These are phyloP conservation scores for Rhizopogon sp. DNA, from an alignment of 768 basidiomycete genomes.

Conservation along the genomic window DNA sequence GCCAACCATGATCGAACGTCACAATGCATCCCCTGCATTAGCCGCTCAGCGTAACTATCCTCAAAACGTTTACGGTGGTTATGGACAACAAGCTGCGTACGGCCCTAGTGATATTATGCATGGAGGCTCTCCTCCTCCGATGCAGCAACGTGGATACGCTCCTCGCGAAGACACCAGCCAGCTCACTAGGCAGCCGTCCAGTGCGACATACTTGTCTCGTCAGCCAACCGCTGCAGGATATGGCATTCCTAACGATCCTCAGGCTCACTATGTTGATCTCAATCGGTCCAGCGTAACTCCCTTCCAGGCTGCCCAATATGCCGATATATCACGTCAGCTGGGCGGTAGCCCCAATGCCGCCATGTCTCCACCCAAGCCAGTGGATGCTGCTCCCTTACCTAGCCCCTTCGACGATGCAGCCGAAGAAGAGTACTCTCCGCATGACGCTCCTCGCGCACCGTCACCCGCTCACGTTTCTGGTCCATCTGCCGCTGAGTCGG, in stretches of 20 bases:
- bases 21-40: slow-evolving; percentile 27
- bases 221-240: slow-evolving; percentile 12
- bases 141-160: slow-evolving; percentile 19
- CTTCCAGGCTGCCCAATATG: slow-evolving; percentile 72
- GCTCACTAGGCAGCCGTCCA: slow-evolving; percentile 18
- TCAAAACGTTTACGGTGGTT: slow-evolving; percentile 23
- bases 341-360: slow-evolving; percentile 26
- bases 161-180: slow-evolving; percentile 23
- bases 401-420: slow-evolving; percentile 23
- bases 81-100: slow-evolving; percentile 17
- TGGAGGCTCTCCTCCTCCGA: slow-evolving; percentile 7
- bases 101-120: slow-evolving; percentile 10
- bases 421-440: not conserved
- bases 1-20: slow-evolving; percentile 60
- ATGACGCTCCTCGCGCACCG: slow-evolving; percentile 20
- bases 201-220: slow-evolving; percentile 15
- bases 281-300: slow-evolving; percentile 67
- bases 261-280: slow-evolving; percentile 57
- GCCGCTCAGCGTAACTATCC: slow-evolving; percentile 11
- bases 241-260: slow-evolving; percentile 12
- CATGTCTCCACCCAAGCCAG: slow-evolving; percentile 15
- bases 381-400: slow-evolving; percentile 20
- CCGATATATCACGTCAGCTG: slow-evolving; percentile 58
- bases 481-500: slow-evolving; percentile 6
- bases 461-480: slow-evolving; percentile 24